Evolutionary conservation across 108 stramenopile species (phyloP).

Genomic region (Phaeodactylum tricornutum): DNA sequence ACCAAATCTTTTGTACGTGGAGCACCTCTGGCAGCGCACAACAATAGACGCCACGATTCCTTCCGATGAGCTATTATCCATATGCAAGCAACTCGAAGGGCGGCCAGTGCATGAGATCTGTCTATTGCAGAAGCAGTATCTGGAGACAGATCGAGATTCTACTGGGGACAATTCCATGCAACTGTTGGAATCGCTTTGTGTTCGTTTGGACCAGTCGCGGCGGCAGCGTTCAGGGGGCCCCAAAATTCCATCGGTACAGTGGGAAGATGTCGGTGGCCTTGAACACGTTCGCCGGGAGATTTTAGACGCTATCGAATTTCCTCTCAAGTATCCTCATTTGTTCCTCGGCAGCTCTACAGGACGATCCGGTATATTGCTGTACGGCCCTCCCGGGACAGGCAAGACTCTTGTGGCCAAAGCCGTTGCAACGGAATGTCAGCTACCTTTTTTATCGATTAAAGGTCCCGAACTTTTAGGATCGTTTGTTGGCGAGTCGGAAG

Average conservation of each 20-base stretch:
- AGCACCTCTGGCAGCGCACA: constrained; percentile 36
- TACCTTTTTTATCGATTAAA: constrained; percentile 93
- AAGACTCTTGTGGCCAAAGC: constrained; percentile 99
- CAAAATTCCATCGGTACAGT: constrained; percentile 58
- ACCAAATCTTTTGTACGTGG: constrained; percentile 47
- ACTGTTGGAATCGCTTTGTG: constrained; percentile 23
- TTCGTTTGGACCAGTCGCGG: constrained; percentile 11
- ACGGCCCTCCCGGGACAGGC: constrained; percentile 76
- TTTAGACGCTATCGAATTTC: constrained; percentile 96
- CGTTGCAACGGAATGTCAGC: constrained; percentile 93
- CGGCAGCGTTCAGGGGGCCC: constrained; percentile 13
- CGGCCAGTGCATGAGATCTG: constrained; percentile 28
- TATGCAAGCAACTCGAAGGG: constrained; percentile 12
- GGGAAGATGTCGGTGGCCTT: constrained; percentile 96
- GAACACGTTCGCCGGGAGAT: constrained; percentile 91
- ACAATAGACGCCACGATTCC: constrained; percentile 6
- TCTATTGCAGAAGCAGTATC: constrained; percentile 4
- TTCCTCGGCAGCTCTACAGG: constrained; percentile 60
- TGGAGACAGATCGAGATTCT: neutral
- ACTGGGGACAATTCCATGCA: constrained; percentile 2
- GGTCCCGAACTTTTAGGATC: constrained; percentile 91
- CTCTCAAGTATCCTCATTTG: constrained; percentile 89
- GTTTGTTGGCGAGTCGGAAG: constrained; percentile 97
- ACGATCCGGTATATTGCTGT: constrained; percentile 86
- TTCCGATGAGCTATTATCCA: constrained; percentile 19